A percentile compares a stretch with the other conserved stretches of the same genome.
These are phyloP conservation scores for Turnera subulata DNA, from an alignment of 345 rosid species.

Conservation along the genomic window DNA sequence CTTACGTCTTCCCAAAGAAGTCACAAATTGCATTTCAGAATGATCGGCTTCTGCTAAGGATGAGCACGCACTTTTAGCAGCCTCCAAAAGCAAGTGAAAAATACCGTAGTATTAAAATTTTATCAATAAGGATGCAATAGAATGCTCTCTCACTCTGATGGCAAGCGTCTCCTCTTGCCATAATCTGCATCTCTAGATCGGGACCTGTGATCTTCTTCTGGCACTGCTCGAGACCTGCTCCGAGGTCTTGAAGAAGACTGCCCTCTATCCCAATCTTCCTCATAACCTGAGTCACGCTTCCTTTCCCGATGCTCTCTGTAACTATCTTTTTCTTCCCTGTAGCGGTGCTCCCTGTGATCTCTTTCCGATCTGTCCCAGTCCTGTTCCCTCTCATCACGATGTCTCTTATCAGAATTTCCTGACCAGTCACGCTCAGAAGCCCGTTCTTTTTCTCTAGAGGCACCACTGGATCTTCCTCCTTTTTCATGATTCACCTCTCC, in stretches of 20 bases:
- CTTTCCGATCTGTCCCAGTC: slow-evolving; percentile 58
- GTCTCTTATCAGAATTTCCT: slow-evolving; percentile 65
- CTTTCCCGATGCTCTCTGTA: slow-evolving; percentile 61
- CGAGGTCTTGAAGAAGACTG: slow-evolving; percentile 63
- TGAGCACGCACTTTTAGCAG: no score
- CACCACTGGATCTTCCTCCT: slow-evolving; percentile 48
- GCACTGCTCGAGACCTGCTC: slow-evolving; percentile 58
- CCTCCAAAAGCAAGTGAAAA: no score
- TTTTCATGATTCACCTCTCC: slow-evolving; percentile 69
- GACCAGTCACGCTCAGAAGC: slow-evolving; percentile 76
- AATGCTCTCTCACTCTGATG: slow-evolving; percentile 37
- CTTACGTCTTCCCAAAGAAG: no score
- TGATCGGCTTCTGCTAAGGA: no score
- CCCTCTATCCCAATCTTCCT: slow-evolving; percentile 67
- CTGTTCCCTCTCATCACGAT: slow-evolving; percentile 53
- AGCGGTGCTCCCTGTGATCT: slow-evolving; percentile 48
- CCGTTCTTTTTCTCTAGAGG: slow-evolving; percentile 64
- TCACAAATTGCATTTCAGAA: no score
- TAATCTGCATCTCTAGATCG: slow-evolving; percentile 73
- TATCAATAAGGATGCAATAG: no score
- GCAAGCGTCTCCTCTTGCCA: slow-evolving; percentile 65
- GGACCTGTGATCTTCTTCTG: slow-evolving; percentile 65
- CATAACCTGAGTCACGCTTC: slow-evolving; percentile 60
- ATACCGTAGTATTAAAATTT: no score
- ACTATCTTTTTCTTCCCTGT: slow-evolving; percentile 63